phyloP scores from a whole-genome alignment of 2,329 filamentous ascomycete genomes.

The Venturia oleaginea region DNA sequence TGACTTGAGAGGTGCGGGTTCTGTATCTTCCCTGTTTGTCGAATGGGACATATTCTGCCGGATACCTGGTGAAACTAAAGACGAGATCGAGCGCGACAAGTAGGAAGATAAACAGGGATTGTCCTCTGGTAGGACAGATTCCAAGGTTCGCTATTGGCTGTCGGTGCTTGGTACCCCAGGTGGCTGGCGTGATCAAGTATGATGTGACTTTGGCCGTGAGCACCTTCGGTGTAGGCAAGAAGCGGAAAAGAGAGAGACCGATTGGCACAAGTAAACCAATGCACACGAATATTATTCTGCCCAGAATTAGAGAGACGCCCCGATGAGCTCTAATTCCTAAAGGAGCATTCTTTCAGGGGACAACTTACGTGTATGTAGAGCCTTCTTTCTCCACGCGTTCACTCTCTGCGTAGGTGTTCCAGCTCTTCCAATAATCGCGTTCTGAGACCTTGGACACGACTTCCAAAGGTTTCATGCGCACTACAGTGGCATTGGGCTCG shows the following conservation, averaged over 20 bases:
- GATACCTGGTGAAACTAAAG: constrained; percentile 19
- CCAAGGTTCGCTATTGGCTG: constrained; percentile 19
- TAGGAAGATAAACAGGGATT: constrained; percentile 35
- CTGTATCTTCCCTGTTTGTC: constrained; percentile 20
- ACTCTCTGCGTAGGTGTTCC: background rate
- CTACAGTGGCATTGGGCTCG: background rate
- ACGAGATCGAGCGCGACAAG: constrained; percentile 32
- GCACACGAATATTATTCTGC: constrained; percentile 19
- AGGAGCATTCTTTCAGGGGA: too few relatives aligned
- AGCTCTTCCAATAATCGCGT: background rate
- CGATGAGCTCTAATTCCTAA: background rate
- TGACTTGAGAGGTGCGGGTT: constrained; percentile 22
- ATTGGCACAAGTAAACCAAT: constrained; percentile 22
- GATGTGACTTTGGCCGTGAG: constrained; percentile 20
- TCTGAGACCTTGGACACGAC: background rate
- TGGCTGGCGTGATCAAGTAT: background rate
- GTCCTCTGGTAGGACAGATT: constrained; percentile 32
- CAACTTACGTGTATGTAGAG: background rate
- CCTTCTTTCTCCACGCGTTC: background rate
- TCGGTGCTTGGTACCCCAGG: background rate
- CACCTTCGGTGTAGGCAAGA: constrained; percentile 21
- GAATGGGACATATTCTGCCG: constrained; percentile 21
- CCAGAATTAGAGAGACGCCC: background rate
- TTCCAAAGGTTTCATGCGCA: background rate
- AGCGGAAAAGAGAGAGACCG: constrained; percentile 19